These are phyloP conservation scores for Erigeron philadelphicus DNA, from an alignment of 140 eudicot species.

Conservation along the genomic window DNA sequence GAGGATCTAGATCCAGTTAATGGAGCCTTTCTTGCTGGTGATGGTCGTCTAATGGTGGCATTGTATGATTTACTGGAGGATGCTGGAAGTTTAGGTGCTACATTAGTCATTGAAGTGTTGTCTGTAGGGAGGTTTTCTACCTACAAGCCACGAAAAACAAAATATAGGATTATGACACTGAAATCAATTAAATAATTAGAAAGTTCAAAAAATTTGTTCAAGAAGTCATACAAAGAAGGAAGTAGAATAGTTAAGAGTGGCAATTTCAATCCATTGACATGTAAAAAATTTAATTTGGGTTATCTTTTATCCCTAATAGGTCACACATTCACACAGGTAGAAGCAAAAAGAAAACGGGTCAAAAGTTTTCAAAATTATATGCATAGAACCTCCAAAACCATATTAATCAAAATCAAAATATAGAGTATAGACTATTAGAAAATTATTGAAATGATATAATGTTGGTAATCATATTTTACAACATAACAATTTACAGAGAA, in stretches of 20 bases:
- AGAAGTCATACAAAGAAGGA: background rate
- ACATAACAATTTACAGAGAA: background rate
- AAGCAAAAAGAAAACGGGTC: background rate
- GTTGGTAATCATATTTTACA: background rate
- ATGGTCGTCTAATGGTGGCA: constrained; percentile 40
- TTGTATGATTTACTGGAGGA: constrained; percentile 40
- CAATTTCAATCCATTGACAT: background rate
- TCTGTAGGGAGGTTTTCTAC: constrained; percentile 35
- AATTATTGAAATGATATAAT: background rate
- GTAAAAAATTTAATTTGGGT: constrained; percentile 3
- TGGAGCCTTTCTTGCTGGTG: constrained; percentile 35
- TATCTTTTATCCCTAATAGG: background rate
- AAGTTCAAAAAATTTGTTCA: background rate
- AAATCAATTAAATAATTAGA: constrained; percentile 8
- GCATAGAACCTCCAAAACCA: background rate
- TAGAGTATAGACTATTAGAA: background rate
- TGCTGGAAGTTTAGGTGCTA: constrained; percentile 31
- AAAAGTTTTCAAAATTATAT: background rate
- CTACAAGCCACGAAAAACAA: constrained; percentile 34
- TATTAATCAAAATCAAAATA: background rate
- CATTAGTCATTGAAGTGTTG: constrained; percentile 28
- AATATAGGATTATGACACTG: background rate
- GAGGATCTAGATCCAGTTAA: constrained; percentile 35
- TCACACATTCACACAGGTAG: background rate
- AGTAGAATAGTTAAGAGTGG: background rate